Evolutionary conservation across 2,329 filamentous ascomycete species (phyloP), one percentile per base, ranked within the genome.

Genomic region (Raffaelea albimanens): DNA sequence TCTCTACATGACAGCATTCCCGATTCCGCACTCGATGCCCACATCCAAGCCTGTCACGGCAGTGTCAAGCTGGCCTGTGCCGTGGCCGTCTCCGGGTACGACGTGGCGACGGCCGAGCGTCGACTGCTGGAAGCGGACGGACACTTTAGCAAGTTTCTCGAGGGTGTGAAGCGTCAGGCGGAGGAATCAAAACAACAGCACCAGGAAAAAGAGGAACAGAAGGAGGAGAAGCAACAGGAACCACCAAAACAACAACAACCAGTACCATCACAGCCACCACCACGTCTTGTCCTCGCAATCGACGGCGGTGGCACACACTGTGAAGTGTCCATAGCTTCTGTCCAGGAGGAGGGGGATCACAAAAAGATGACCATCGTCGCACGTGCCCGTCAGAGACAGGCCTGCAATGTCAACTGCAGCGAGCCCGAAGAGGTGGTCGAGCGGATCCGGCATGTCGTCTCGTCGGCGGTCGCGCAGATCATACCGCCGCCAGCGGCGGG

Each of bases 21-120:
- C 14, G 34, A 16, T 5, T 19, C 34, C 9, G 34, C 36, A 31
- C 31, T 50, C 16, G 49, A 50, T 33, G 18, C 45, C 1, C 49
- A 50, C 40, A 50, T 50, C n/a, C 33, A 31, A 5, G 19, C 36
- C 21, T 50, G 49, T 14, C n/a, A 19, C 2, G 43, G 31, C 40
- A 48, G 23, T 25, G 45, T 50, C 39, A 50, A 50, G 33, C 34
- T 50, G 20, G 45, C 49, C 13, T 50, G 49, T 14, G 49, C 49
- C 5, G 49, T 50, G 14, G 49, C 49, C 9, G 40, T 48, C 10
- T 50, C 49, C 5, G 49, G 49, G 4, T 43, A 48, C 11, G 43
- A 48, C 21, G 19, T 48, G 9, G 43, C 33, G 18, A 14, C 49
- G 2, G 49, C 49, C 1, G 38, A 44, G 14, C 38, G 25, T 2